Evolutionary conservation across 1,284 basidiomycete species (phyloP).

Genomic region (Leccinum griseonigrum): DNA sequence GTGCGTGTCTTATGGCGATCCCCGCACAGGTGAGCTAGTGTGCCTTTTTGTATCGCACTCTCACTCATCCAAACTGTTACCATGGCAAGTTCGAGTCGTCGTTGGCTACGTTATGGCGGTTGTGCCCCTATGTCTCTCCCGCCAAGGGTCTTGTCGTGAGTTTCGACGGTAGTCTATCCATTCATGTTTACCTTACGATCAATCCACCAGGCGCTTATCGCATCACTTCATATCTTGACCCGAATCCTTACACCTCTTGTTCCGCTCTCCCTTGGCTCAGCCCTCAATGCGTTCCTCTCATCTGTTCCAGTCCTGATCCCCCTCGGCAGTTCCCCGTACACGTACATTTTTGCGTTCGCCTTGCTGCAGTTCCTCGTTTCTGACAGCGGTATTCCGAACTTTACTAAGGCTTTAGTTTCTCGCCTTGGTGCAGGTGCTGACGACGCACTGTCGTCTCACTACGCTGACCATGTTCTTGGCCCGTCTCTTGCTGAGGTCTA

Average conservation of each 20-base stretch:
- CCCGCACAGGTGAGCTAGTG: slow-evolving; percentile 13
- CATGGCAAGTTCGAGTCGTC: slow-evolving; percentile 18
- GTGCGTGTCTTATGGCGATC: background rate
- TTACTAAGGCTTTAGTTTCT: slow-evolving; percentile 73
- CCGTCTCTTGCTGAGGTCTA: slow-evolving; percentile 56
- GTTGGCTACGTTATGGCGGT: slow-evolving; percentile 16
- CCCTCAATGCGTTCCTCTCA: slow-evolving; percentile 61
- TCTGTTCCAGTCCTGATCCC: slow-evolving; percentile 17
- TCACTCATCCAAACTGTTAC: background rate
- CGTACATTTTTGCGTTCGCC: slow-evolving; percentile 61
- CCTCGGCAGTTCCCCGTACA: slow-evolving; percentile 56
- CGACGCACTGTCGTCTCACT: slow-evolving; percentile 75
- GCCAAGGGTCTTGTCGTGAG: slow-evolving; percentile 25
- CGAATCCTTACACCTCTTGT: slow-evolving; percentile 74
- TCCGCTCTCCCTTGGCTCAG: slow-evolving; percentile 69
- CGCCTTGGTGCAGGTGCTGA: slow-evolving; percentile 89
- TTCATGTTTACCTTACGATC: slow-evolving; percentile 9
- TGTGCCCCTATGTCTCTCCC: slow-evolving; percentile 22
- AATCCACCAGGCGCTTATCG: slow-evolving; percentile 52
- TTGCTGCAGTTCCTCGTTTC: slow-evolving; percentile 66
- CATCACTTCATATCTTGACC: slow-evolving; percentile 67
- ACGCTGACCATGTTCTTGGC: slow-evolving; percentile 77
- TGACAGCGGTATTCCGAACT: slow-evolving; percentile 65
- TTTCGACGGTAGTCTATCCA: background rate
- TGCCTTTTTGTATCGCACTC: background rate